Evolutionary conservation across 1,139 yeast species (phyloP).

Genomic region (Yamadazyma dendronema): DNA sequence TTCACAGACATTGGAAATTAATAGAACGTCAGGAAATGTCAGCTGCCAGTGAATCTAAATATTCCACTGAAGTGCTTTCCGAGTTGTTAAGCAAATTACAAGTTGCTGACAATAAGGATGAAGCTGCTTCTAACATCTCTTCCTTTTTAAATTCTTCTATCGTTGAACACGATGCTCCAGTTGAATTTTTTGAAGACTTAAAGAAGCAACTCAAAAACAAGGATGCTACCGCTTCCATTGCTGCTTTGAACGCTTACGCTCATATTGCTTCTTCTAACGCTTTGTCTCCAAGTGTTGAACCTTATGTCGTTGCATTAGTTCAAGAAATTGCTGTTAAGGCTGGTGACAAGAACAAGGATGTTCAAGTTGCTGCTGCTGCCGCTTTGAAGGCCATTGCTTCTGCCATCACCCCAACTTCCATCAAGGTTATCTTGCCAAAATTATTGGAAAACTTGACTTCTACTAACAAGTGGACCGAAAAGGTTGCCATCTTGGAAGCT

Average conservation of each 20-base stretch:
- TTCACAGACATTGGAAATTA: slow-evolving; percentile 1
- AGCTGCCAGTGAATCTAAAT: slow-evolving; percentile 63
- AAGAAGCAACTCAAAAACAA: slow-evolving; percentile 75
- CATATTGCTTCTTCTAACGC: slow-evolving; percentile 83
- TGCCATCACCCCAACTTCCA: slow-evolving; percentile 88
- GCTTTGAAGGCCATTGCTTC: slow-evolving; percentile 77
- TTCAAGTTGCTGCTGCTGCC: slow-evolving; percentile 65
- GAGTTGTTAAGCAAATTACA: slow-evolving; percentile 91
- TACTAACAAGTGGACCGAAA: slow-evolving; percentile 97
- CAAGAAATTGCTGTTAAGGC: slow-evolving; percentile 69
- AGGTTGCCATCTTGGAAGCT: slow-evolving; percentile 85
- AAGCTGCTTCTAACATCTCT: slow-evolving; percentile 87
- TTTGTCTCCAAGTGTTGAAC: slow-evolving; percentile 91
- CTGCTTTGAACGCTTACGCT: slow-evolving; percentile 79
- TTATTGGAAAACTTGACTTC: slow-evolving; percentile 64
- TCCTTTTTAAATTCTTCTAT: slow-evolving; percentile 94
- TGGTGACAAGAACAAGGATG: slow-evolving; percentile 85
- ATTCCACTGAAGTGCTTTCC: slow-evolving; percentile 79
- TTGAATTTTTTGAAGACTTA: slow-evolving; percentile 77
- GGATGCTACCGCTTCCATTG: slow-evolving; percentile 57
- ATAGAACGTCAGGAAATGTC: slow-evolving; percentile 33
- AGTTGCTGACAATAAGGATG: slow-evolving; percentile 87
- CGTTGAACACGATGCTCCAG: slow-evolving; percentile 98
- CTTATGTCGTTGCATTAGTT: slow-evolving; percentile 79
- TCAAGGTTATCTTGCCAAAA: slow-evolving; percentile 86